These are phyloP conservation scores for Avena eriantha DNA, from an alignment of 176 grass and related monocot genomes.

Conservation along the genomic window DNA sequence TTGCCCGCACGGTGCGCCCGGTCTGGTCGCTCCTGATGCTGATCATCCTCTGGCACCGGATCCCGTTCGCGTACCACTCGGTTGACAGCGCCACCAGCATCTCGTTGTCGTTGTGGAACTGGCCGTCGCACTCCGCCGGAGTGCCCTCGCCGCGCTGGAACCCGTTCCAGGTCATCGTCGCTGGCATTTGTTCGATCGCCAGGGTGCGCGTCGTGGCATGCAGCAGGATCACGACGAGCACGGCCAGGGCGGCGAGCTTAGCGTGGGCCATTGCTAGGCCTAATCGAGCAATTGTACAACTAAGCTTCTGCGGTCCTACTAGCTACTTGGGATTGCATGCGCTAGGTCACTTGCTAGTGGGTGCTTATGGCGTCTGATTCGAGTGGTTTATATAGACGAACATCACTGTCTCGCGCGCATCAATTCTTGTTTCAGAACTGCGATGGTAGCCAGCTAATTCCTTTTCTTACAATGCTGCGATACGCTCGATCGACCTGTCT, in stretches of 20 bases:
- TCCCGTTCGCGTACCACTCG: slow-evolving; percentile 16
- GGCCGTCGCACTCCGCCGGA: slow-evolving; percentile 28
- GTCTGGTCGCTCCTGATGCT: slow-evolving; percentile 16
- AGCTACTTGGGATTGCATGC: too few species aligned
- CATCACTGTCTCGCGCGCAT: too few species aligned
- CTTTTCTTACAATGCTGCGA: too few species aligned
- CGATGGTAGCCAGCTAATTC: too few species aligned
- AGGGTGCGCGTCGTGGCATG: neutral
- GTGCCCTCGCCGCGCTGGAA: neutral
- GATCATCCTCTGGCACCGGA: slow-evolving; percentile 33
- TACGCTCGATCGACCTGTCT: too few species aligned
- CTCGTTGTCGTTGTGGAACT: slow-evolving; percentile 31
- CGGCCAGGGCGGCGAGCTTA: neutral
- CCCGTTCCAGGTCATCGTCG: slow-evolving; percentile 32
- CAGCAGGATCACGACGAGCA: slow-evolving; percentile 14
- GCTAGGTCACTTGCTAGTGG: too few species aligned
- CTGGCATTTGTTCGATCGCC: neutral
- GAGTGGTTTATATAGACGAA: too few species aligned
- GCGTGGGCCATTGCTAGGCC: slow-evolving; percentile 1
- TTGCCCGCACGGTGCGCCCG: slow-evolving; percentile 31
- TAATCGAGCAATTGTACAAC: neutral
- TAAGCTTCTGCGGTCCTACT: too few species aligned
- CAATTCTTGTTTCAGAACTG: too few species aligned
- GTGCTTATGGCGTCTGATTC: too few species aligned
- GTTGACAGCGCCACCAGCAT: slow-evolving; percentile 50